Evolutionary conservation across 106 monocot species (phyloP).

Genomic region (Allium cepa): DNA sequence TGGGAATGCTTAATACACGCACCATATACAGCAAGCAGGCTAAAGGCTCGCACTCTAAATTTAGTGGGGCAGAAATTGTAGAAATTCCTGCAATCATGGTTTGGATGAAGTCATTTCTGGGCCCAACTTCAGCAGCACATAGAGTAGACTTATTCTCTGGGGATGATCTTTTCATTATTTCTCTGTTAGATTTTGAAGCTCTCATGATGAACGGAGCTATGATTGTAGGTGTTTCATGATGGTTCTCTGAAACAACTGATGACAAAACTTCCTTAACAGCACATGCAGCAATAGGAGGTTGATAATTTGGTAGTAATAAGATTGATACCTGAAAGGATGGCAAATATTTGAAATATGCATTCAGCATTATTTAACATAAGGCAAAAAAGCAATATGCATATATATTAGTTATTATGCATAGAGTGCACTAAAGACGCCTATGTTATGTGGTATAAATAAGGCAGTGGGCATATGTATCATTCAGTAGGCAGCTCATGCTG

Average conservation of each 20-base stretch:
- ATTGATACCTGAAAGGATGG: slow-evolving; percentile 41
- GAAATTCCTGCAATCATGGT: slow-evolving; percentile 24
- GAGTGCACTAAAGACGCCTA: no score
- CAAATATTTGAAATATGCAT: neutral
- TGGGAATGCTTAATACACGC: slow-evolving; percentile 32
- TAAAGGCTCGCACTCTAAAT: slow-evolving; percentile 37
- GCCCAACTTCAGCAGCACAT: slow-evolving; percentile 43
- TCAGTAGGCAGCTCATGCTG: no score
- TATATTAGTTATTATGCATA: no score
- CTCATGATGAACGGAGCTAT: slow-evolving; percentile 37
- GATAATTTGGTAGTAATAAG: slow-evolving; percentile 44
- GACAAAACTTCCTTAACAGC: slow-evolving; percentile 46
- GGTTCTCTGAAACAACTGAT: slow-evolving; percentile 20
- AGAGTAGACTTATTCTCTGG: slow-evolving; percentile 9
- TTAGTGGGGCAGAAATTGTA: slow-evolving; percentile 29
- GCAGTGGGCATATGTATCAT: no score
- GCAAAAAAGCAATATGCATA: no score
- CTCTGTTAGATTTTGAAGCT: slow-evolving; percentile 19
- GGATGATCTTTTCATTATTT: slow-evolving; percentile 10
- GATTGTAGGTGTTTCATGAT: slow-evolving; percentile 17
- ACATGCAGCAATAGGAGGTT: slow-evolving; percentile 64
- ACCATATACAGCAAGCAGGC: slow-evolving; percentile 57
- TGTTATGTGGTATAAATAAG: no score
- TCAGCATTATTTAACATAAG: neutral
- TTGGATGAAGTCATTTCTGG: slow-evolving; percentile 21